Percentiles rank a stretch among this genome's conserved stretches.
phyloP scores from a whole-genome alignment of 202 grass and related monocot genomes.

The Elaeis oleifera region DNA sequence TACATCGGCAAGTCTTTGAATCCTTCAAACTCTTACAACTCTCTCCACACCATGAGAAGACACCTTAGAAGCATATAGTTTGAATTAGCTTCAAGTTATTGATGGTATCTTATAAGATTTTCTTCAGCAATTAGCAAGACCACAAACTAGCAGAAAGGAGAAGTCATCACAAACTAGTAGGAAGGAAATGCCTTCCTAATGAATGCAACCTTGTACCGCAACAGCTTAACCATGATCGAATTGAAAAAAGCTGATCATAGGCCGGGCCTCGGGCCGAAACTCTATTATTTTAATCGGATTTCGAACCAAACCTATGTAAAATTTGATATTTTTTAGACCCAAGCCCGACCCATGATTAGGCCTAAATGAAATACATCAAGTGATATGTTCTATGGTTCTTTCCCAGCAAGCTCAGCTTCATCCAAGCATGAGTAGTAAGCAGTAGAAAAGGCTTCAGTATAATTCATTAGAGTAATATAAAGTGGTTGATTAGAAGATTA shows the following conservation, averaged over 20 bases:
- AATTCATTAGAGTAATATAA: conserved; percentile 80
- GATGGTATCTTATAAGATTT: conserved; percentile 12
- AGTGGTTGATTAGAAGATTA: conserved; percentile 22
- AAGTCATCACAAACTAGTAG: too few relatives aligned
- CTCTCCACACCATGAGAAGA: conserved; percentile 83
- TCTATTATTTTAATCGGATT: too few relatives aligned
- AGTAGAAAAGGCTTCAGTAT: conserved; percentile 74
- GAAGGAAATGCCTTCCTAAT: conserved; percentile 4
- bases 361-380: conserved; percentile 57
- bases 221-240: neutral
- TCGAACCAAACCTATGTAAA: too few relatives aligned
- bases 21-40: conserved; percentile 66
- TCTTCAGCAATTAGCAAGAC: conserved; percentile 6
- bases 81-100: conserved; percentile 6
- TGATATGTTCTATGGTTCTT: conserved; percentile 51
- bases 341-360: too few relatives aligned
- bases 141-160: conserved; percentile 1
- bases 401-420: conserved; percentile 49
- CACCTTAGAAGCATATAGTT: conserved; percentile 28
- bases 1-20: conserved; percentile 80
- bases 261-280: too few relatives aligned
- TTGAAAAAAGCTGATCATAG: too few relatives aligned
- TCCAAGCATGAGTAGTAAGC: conserved; percentile 70
- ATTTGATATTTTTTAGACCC: too few relatives aligned
- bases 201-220: neutral